Evolutionary conservation across 371 early-diverging fungal genomes (phyloP), one percentile per base, ranked within the genome.

Genomic region (Mortierella sp.): DNA sequence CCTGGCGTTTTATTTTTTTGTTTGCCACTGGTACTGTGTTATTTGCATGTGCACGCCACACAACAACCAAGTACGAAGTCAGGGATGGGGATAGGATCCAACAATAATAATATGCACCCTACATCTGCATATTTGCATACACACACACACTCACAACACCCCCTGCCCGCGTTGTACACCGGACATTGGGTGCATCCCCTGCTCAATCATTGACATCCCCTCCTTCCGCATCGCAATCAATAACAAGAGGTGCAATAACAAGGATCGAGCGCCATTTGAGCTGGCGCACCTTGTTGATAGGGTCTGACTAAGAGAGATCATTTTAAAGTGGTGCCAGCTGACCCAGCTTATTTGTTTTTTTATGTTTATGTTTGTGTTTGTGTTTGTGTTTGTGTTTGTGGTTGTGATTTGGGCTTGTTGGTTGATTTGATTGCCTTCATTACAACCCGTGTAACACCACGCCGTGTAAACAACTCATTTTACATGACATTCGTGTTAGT

Each of bases 61-160:
- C 51, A 51, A 51, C 21, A 16, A 51, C 14, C 51, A 51, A 21
- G 41, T 38, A 65, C 38, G 21, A 21, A 65, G 32, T 49, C 12
- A 51, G 32, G 24, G 41, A 4, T 41, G 18, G 60, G 43, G 46
- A 72, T 38, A 65, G 60, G 55, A 65, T 43, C 44, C 35, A 73
- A 41, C 65, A 21, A 65, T 65, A 8, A 58, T 58, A 35, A 65
- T 65, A 21, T 54, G 41, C 77, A 60, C 72, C 71, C 27, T 68
- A 65, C 74, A 65, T 65, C 10, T 2, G 65, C 35, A 5, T 65
- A 38, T 38, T 6, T 65, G 65, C 73, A 68, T 24, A 51, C 43
- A 75, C 43, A 54, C 44, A n/a, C 16, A 51, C 46, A 41, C 4
- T 6, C 41, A 21, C 51, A 58, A 49, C 41, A 16, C 21, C 38